Evolutionary conservation across 2,329 filamentous ascomycete genomes (phyloP), one percentile per base, ranked within the genome.

Genomic region (Fusarium sp.): DNA sequence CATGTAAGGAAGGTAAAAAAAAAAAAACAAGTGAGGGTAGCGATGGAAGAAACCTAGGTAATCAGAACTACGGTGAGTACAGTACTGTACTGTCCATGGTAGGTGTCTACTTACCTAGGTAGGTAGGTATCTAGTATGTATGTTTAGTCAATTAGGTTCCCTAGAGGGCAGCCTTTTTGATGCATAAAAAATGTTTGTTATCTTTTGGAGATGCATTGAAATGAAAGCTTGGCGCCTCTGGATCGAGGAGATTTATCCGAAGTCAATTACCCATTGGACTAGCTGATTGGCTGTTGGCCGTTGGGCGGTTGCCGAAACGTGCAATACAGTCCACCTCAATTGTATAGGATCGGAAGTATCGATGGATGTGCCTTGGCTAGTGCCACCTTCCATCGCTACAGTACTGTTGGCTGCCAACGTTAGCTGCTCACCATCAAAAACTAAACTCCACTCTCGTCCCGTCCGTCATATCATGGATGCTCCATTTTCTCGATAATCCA

Each of bases 391-490:
- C 24, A 22, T 54, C n/a, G 32, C 55, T 41, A 22, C 54, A 48
- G 38, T 27, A 22, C 54, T 59, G 38, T 27, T 41, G 32, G 24
- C 24, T 41, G 18, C 24, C 34, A 38, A 38, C 34, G 34, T 38
- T 38, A 32, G 46, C 51, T 54, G 38, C 38, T 54, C 56, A 41
- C 34, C 52, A 41, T 34, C 53, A 49, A 20, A 38, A 38, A 38
- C 34, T 38, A 38, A 49, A 20, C 58, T 45, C 68, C 55, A 61
- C 58, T 58, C 29, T 40, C 46, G 38, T 61, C 55, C 63, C 69
- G 67, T 70, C 63, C 65, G 67, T 72, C 69, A 72, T 70, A 72
- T 72, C 69, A 71, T 64, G 30, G 41, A 40, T 58, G 60, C 58
- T 68, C 49, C 40, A 43, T 24, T 60, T 56, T 30, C 51, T 41